Evolutionary conservation across 331 rosid genomes (phyloP).

Genomic region (Cucumis variabilis): DNA sequence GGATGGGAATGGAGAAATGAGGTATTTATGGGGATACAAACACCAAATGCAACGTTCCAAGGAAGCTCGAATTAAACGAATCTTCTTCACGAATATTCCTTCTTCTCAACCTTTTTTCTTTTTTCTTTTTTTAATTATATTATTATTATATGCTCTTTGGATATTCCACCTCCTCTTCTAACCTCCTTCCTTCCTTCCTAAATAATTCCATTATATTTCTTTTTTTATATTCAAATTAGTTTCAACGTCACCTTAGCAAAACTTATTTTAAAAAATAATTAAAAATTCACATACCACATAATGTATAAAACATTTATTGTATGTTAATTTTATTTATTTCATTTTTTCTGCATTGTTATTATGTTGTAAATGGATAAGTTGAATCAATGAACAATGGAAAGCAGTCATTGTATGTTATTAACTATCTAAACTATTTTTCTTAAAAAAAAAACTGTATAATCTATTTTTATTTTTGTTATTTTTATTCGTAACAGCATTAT

Average conservation of each 20-base stretch:
- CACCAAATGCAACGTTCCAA: too few relatives aligned
- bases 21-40: not conserved
- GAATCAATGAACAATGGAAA: not conserved
- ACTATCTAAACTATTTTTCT: not conserved
- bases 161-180: slow-evolving; percentile 31
- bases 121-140: too few relatives aligned
- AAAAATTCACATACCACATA: too few relatives aligned
- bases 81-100: slow-evolving; percentile 23
- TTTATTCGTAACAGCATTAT: not conserved
- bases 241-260: not conserved
- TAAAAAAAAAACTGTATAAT: too few relatives aligned
- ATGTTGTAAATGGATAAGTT: too few relatives aligned
- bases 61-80: not conserved
- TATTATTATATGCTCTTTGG: slow-evolving; percentile 13
- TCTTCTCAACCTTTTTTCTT: not conserved
- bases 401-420: not conserved
- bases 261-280: too few relatives aligned
- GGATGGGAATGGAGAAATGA: not conserved
- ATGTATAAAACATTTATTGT: too few relatives aligned
- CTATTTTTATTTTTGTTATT: too few relatives aligned
- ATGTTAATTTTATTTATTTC: too few relatives aligned
- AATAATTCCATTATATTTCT: not conserved
- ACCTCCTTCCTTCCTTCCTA: slow-evolving; percentile 20
- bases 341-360: too few relatives aligned
- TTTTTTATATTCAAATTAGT: too few relatives aligned